Conservation (phyloP, 192 early-diverging fungal genomes). For the Pilaira anomala region DNA sequence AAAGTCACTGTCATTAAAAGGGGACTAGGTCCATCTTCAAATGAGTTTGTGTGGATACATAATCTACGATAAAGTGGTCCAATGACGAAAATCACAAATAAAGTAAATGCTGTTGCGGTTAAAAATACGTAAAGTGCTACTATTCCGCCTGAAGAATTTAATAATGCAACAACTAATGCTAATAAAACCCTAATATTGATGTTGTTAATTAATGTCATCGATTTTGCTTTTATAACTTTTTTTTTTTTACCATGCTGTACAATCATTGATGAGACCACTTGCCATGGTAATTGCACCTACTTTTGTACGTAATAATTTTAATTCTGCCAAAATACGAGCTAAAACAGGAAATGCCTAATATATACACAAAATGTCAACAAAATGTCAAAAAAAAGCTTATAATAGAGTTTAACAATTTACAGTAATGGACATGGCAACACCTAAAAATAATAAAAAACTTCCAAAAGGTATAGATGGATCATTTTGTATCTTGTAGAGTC, state of each 20-base stretch:
- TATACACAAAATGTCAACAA: too few relatives aligned
- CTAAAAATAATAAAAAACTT: slow-evolving; percentile 80
- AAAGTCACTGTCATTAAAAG: slow-evolving; percentile 72
- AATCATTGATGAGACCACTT: slow-evolving; percentile 85
- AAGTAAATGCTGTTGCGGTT: slow-evolving; percentile 58
- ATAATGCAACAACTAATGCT: slow-evolving; percentile 80
- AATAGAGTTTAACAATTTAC: slow-evolving; percentile 24
- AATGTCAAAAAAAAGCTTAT: background rate
- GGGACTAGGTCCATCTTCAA: slow-evolving; percentile 54
- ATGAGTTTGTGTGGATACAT: slow-evolving; percentile 46
- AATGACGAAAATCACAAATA: slow-evolving; percentile 69
- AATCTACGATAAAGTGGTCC: slow-evolving; percentile 62
- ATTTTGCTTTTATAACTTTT: too few relatives aligned
- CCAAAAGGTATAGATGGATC: slow-evolving; percentile 49
- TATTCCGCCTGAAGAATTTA: slow-evolving; percentile 69
- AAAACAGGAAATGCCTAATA: slow-evolving; percentile 86
- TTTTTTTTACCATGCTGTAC: slow-evolving; percentile 71
- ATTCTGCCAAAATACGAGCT: slow-evolving; percentile 89
- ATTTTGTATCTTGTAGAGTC: slow-evolving; percentile 60
- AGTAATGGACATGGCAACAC: slow-evolving; percentile 91
- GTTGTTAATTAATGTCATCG: too few relatives aligned
- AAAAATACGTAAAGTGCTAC: slow-evolving; percentile 84
- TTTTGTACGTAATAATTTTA: slow-evolving; percentile 73
- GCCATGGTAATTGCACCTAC: slow-evolving; percentile 84
- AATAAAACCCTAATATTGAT: slow-evolving; percentile 55